Evolutionary conservation across 192 early-diverging fungal species (phyloP), one percentile per base, ranked within the genome.

Genomic region (Spinellus fusiger): DNA sequence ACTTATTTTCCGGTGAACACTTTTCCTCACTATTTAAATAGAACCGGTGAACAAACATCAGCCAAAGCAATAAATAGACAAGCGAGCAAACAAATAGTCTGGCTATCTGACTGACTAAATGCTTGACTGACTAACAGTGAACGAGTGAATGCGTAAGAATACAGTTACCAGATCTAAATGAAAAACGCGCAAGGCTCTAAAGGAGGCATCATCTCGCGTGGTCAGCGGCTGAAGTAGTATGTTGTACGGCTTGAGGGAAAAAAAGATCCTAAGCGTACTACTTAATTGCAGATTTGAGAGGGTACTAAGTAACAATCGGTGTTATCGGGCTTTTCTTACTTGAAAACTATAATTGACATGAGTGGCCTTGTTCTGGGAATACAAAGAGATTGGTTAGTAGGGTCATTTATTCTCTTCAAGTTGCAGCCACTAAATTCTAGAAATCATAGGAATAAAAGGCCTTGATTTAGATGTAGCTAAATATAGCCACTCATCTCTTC

Each of bases 371-470:
- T 58, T 29, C 29, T 28, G n/a, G 26, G 26, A 23, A 29, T 7
- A 10, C 15, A 15, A 52, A 34, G 15, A 20, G 15, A 32, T 38
- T 8, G 13, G 9, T 38, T 22, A 52, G 46, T 33, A 16, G 51
- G 56, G 20, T 54, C 62, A 4, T 64, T 50, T 23, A 13, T 61
- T 54, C 22, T 37, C 35, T 37, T 37, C n/a, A n/a, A n/a, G n/a
- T n/a, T n/a, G n/a, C n/a, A n/a, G n/a, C n/a, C n/a, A n/a, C n/a
- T n/a, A n/a, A n/a, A n/a, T n/a, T n/a, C n/a, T n/a, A n/a, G n/a
- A n/a, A n/a, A n/a, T n/a, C n/a, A n/a, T n/a, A n/a, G n/a, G n/a
- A n/a, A n/a, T n/a, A n/a, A n/a, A n/a, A n/a, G n/a, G n/a, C n/a
- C n/a, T n/a, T n/a, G n/a, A n/a, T n/a, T n/a, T n/a, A n/a, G n/a